Evolutionary conservation across 2,329 filamentous ascomycete species (phyloP), one percentile per base, ranked within the genome.

Genomic region (Pseudogymnoascus sp.): DNA sequence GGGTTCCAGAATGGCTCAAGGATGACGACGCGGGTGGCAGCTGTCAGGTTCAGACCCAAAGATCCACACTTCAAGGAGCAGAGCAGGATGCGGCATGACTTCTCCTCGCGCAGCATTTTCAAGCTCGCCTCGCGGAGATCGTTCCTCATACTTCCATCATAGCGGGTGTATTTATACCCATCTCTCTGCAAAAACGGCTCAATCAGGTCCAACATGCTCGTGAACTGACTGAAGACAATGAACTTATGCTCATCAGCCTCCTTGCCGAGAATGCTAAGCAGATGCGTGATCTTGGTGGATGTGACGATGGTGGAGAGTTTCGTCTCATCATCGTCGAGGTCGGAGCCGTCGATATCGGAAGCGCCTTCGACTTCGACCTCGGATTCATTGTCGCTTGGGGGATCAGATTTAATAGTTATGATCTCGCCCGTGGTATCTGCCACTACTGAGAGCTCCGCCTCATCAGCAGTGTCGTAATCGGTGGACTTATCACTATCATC

Each of bases 1-100:
- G 92, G 95, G 75, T 99, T 99, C 95, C 95, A 99, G 76, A 99
- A 99, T 0, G 95, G 95, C 75, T 99, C 95, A 46, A 99, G 81
- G 69, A 99, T 96, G 61, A 99, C 87, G 3, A 99, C 95, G 16
- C 95, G 84, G 66, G 89, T 95, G 8, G 95, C 95, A 0, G 93
- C 95, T 5, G 95, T 99, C 62, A 99, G 80, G 75, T 99, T 99
- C 28, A 99, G 84, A 2, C 95, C 95, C 53, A 99, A 77, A 60
- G 91, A 93, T 67, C 95, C 95, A 71, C 95, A 97, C 71, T 96
- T 95, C 67, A 99, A 82, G 77, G 90, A 96, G 76, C 95, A 99
- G 14, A 99, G 86, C 56, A 99, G 79, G 3, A 99, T 86, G 5
- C 95, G 84, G 12, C 89, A 95, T 34, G 80, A 81, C 61, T 84